A percentile compares a stretch with the other conserved stretches of the same genome.
Conservation (phyloP, 2,329 filamentous ascomycete species). For the Penicillium sclerotigenum region DNA sequence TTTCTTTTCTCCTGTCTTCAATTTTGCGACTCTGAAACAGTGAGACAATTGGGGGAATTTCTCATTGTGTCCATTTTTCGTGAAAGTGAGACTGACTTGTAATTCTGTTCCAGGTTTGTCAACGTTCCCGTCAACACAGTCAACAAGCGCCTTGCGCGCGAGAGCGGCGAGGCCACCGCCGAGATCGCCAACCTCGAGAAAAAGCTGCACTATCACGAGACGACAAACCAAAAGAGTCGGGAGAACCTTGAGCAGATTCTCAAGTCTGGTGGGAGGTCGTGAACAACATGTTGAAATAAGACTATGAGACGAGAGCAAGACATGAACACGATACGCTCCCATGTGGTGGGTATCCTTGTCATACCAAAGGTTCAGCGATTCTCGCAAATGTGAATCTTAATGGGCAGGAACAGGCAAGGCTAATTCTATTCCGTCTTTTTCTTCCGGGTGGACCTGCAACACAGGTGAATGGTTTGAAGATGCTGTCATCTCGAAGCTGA, state of each 20-base stretch:
- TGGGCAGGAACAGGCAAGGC: neutral
- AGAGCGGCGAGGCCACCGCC: slow-evolving; percentile 70
- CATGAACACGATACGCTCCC: neutral
- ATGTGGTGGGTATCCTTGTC: neutral
- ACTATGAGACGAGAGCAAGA: neutral
- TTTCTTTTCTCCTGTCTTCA: slow-evolving; percentile 3
- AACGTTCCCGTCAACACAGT: slow-evolving; percentile 69
- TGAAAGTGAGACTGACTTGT: slow-evolving; percentile 2
- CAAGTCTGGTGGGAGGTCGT: slow-evolving; percentile 49
- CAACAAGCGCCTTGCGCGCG: slow-evolving; percentile 69
- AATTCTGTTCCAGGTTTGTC: slow-evolving; percentile 68
- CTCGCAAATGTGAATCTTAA: neutral
- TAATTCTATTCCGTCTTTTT: neutral
- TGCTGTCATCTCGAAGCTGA: neutral
- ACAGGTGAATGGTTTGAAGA: neutral
- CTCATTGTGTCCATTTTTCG: neutral
- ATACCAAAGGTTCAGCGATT: neutral
- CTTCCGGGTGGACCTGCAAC: neutral
- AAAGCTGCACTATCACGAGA: slow-evolving; percentile 88
- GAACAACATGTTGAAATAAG: slow-evolving; percentile 1
- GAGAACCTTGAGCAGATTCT: slow-evolving; percentile 89
- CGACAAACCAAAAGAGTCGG: slow-evolving; percentile 89
- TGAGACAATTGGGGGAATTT: neutral
- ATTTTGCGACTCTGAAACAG: neutral
- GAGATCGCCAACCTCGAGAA: slow-evolving; percentile 82